Evolutionary conservation across 1,139 yeast genomes (phyloP).

Genomic region (Suhomyces atakaporum): DNA sequence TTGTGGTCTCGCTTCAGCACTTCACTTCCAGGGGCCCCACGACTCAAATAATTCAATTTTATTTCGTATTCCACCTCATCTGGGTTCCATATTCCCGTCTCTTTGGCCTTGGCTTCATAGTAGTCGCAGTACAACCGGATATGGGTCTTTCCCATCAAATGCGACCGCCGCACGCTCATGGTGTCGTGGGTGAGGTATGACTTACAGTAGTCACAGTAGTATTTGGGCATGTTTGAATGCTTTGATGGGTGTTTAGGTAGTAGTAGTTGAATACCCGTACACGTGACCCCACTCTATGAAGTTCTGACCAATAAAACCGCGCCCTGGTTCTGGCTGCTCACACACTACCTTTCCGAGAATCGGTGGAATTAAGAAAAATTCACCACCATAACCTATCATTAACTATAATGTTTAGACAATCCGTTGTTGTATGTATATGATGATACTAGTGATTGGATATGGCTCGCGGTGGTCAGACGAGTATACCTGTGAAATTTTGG

Average conservation of each 20-base stretch:
- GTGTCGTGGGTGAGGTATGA: conserved; percentile 88
- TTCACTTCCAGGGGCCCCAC: conserved; percentile 46
- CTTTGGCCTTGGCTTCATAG: conserved; percentile 60
- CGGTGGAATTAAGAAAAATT: conserved; percentile 20
- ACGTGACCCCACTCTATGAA: conserved; percentile 12
- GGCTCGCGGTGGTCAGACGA: too few species aligned
- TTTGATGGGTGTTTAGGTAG: neutral
- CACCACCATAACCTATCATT: conserved; percentile 4
- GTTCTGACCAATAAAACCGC: conserved; percentile 14
- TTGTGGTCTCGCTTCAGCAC: conserved; percentile 1
- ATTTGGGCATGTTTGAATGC: conserved; percentile 53
- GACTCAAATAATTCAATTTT: conserved; percentile 37
- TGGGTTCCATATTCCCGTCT: conserved; percentile 48
- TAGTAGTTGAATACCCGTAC: conserved; percentile 1
- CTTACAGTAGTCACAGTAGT: conserved; percentile 87
- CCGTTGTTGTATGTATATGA: conserved; percentile 36
- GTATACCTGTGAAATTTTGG: too few species aligned
- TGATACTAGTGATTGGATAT: too few species aligned
- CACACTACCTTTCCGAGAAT: conserved; percentile 23
- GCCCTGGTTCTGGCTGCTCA: conserved; percentile 4
- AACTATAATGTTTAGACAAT: conserved; percentile 41
- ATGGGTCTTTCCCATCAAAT: conserved; percentile 79
- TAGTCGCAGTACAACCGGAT: conserved; percentile 73
- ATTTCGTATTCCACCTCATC: conserved; percentile 44
- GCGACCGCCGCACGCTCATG: conserved; percentile 81